Percentiles rank a stretch among this genome's conserved stretches.
Evolutionary conservation across 345 rosid species (phyloP).

Genomic region (Eucalyptus dawsonii): DNA sequence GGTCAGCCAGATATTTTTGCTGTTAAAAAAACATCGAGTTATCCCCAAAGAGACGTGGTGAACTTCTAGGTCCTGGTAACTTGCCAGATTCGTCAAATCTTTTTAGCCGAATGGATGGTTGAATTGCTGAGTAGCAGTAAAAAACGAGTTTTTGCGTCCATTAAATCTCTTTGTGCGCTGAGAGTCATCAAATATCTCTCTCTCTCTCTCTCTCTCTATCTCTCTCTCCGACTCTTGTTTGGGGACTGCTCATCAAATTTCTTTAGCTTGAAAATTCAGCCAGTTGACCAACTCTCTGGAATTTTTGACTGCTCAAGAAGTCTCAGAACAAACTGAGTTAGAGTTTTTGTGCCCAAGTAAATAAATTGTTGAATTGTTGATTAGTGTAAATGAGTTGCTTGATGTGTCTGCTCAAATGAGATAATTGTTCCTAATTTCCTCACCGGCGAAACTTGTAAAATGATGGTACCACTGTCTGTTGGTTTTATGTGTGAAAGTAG

Average conservation of each 20-base stretch:
- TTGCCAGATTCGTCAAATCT: background rate
- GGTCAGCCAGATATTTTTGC: background rate
- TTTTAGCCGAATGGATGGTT: background rate
- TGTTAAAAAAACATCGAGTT: background rate
- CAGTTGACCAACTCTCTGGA: background rate
- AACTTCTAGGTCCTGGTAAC: background rate
- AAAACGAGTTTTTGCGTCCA: background rate
- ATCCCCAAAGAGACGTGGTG: background rate
- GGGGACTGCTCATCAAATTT: background rate
- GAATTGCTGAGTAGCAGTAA: background rate
- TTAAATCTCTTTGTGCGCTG: background rate
- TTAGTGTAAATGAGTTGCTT: background rate
- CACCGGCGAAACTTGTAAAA: background rate
- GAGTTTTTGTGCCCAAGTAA: background rate
- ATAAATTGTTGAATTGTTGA: background rate
- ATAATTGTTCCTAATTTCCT: background rate
- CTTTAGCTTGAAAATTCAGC: background rate
- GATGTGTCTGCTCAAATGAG: background rate
- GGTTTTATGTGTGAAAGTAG: background rate
- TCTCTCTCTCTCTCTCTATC: background rate
- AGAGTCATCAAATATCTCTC: background rate
- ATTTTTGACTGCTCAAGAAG: background rate
- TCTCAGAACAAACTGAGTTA: background rate
- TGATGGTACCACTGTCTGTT: background rate
- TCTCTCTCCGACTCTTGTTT: rapidly evolving